Evolutionary conservation across 2,329 filamentous ascomycete species (phyloP).

Genomic region (Talaromyces sp.): DNA sequence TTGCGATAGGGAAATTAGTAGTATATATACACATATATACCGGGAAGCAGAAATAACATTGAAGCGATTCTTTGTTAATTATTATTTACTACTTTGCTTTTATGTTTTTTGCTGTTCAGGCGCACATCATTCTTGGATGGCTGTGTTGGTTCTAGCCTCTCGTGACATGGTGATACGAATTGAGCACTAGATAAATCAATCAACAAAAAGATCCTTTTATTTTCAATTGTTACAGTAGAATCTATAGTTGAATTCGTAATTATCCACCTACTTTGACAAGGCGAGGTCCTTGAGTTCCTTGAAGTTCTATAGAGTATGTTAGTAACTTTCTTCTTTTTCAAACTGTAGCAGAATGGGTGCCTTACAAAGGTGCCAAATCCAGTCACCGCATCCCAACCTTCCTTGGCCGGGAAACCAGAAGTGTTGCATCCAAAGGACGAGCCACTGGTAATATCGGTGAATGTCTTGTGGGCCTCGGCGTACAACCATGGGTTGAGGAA

Average conservation of each 20-base stretch:
- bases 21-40: neutral
- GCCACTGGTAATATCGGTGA: constrained; percentile 47
- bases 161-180: neutral
- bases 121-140: neutral
- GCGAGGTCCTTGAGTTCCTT: constrained; percentile 1
- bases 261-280: neutral
- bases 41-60: neutral
- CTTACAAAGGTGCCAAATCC: constrained; percentile 22
- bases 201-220: neutral
- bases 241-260: neutral
- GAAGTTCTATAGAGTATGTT: neutral
- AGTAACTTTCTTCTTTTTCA: neutral
- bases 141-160: neutral
- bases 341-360: neutral
- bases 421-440: constrained; percentile 43
- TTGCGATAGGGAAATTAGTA: constrained; percentile 21
- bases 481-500: constrained; percentile 61
- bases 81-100: neutral
- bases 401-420: constrained; percentile 6
- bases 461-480: constrained; percentile 30
- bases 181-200: neutral
- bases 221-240: neutral
- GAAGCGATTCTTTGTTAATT: neutral
- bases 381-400: constrained; percentile 28
- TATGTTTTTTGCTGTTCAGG: neutral